Base-by-base conservation (phyloP, 164 flowering plant species). In the Pachysandra terminalis region DNA sequence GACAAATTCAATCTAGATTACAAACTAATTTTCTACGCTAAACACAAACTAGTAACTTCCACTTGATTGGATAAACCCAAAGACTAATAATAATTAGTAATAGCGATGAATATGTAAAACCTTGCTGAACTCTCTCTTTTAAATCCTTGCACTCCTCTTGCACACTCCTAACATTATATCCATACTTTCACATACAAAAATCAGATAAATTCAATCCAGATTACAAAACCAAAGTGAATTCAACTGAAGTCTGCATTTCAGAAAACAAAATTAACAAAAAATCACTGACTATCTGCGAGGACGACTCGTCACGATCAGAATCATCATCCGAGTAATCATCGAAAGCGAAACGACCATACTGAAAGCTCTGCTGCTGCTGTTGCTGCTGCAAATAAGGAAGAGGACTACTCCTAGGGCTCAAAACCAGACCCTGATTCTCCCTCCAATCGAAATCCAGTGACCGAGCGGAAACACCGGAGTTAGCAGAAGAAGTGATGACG, bases 301-400 rank as follows among this genome's bases (percentile, higher is more conserved):
- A 17, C 21, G 72, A 48, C 72, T 78, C 82, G 37, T 78, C 86
- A 6, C 64, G 75, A 68, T 79, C 85, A 19, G 80, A 86, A 13
- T 82, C 86, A 26, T 83, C 87, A 70, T 84, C 84, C 0, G 84
- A 83, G 57, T 63, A 71, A 57, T 77, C 83, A 53, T 80, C 80
- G 25, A 22, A 76, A 0, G 79, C 81, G 0, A 64, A 78, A 9
- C 68, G 59, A 63, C 68, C 72, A 23, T 56, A 57, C 67, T 58
- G 67, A 61, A 52, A 68, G 32, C 61, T 76, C 70, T 63, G 77
- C 64, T 66, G 77, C 58, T 37, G 66, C 56, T 64, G n/a, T n/a
- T n/a, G 65, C 7, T 65, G 73, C 57, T 77, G 64, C 57, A 49
- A 52, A 51, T 62, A 70, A 64, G 70, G 56, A n/a, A 27, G 41